A percentile compares a stretch with the other conserved stretches of the same genome.
These are phyloP conservation scores for Cephaloascus fragrans DNA, from an alignment of 805 yeast species.

Conservation along the genomic window DNA sequence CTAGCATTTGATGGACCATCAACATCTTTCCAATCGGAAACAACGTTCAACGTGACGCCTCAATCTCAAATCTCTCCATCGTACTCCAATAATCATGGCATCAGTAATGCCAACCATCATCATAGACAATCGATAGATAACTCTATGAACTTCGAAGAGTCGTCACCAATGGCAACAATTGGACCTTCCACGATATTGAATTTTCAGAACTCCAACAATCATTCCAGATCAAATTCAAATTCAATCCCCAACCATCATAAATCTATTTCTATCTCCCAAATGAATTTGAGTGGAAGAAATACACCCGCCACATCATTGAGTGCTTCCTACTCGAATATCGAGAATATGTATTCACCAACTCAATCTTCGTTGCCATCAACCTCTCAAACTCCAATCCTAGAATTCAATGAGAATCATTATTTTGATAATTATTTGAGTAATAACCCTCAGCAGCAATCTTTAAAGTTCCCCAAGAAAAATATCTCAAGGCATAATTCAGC, in stretches of 20 bases:
- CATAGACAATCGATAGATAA: not conserved
- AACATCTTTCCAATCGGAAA: not conserved
- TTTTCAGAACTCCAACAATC: not conserved
- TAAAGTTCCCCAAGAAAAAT: not conserved
- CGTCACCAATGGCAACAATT: conserved; percentile 2
- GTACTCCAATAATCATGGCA: not conserved
- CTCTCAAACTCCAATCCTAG: conserved; percentile 11
- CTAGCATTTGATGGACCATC: conserved; percentile 38
- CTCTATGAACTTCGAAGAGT: not conserved
- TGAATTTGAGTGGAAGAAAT: not conserved
- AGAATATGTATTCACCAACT: conserved; percentile 8
- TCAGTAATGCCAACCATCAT: not conserved
- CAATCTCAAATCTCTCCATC: not conserved
- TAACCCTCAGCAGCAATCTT: not conserved
- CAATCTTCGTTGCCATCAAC: conserved; percentile 11
- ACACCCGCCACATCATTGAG: not conserved
- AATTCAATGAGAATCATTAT: conserved; percentile 1
- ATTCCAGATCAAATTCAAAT: not conserved
- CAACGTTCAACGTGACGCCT: not conserved
- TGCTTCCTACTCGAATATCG: not conserved
- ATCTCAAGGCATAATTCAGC: not conserved
- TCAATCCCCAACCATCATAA: not conserved
- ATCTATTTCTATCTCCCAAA: not conserved
- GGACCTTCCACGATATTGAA: conserved; percentile 5
- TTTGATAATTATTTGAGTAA: conserved; percentile 4